Percentiles rank a stretch among this genome's conserved stretches.
Conservation (phyloP, 805 yeast species). For the Myxozyma geophila region DNA sequence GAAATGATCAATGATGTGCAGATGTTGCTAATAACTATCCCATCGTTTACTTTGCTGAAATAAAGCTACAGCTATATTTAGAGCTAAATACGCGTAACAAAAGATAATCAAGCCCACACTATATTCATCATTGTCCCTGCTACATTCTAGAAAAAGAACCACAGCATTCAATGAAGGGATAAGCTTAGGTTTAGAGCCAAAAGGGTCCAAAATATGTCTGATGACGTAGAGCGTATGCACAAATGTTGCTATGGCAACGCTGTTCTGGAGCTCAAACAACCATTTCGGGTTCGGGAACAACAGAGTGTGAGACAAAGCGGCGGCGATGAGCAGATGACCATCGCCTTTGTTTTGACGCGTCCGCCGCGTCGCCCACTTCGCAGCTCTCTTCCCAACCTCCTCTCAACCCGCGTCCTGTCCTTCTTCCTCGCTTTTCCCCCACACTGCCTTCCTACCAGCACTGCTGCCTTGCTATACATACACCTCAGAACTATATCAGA, state of each 20-base stretch:
- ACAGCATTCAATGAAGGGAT: too few species aligned
- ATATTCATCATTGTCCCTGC: too few species aligned
- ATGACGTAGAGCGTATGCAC: neutral
- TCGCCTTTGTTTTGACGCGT: slow-evolving; percentile 14
- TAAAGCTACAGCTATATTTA: too few species aligned
- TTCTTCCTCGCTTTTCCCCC: neutral
- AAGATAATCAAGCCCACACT: too few species aligned
- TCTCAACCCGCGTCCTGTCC: neutral
- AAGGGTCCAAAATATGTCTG: too few species aligned
- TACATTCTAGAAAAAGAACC: too few species aligned
- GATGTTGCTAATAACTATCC: too few species aligned
- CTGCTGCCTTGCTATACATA: neutral
- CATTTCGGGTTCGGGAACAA: slow-evolving; percentile 8
- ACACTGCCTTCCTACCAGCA: neutral
- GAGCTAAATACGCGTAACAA: too few species aligned
- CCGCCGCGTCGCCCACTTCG: slow-evolving; percentile 21
- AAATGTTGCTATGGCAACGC: slow-evolving; percentile 16
- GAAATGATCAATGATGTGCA: too few species aligned
- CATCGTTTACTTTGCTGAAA: too few species aligned
- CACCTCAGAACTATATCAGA: neutral
- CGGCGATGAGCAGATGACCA: slow-evolving; percentile 11
- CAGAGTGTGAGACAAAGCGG: slow-evolving; percentile 3
- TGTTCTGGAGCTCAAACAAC: neutral
- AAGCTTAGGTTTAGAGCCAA: too few species aligned
- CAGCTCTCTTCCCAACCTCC: neutral